These are phyloP conservation scores for Phytophthora melonis DNA, from an alignment of 352 stramenopile genomes.

Conservation along the genomic window DNA sequence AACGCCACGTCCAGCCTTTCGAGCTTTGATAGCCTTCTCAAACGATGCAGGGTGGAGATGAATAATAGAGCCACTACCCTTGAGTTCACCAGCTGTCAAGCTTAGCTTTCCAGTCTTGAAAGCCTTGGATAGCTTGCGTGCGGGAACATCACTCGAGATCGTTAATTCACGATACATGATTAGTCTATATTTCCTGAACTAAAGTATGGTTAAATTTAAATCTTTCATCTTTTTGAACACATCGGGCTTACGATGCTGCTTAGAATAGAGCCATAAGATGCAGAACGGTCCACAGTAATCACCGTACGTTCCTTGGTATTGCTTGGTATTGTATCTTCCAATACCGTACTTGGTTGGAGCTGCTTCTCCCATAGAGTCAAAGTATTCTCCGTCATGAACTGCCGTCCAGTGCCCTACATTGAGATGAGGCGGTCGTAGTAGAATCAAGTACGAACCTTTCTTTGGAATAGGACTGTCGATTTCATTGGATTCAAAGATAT, in stretches of 20 bases:
- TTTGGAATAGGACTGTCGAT: neutral
- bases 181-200: neutral
- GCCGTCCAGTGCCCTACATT: conserved; percentile 4
- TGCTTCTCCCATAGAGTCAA: neutral
- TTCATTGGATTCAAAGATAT: neutral
- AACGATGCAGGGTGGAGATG: neutral
- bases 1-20: neutral
- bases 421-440: neutral
- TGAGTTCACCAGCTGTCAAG: neutral
- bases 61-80: neutral
- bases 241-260: neutral
- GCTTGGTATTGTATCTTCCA: neutral
- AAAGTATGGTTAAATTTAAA: conserved; percentile 8
- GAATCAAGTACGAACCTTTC: neutral
- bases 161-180: neutral
- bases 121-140: neutral
- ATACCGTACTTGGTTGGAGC: neutral
- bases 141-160: neutral
- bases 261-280: neutral
- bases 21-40: neutral
- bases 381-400: conserved; percentile 1
- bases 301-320: conserved; percentile 1
- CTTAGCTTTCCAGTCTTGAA: neutral
- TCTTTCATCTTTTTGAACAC: neutral
- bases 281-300: neutral